Base-by-base conservation (phyloP, 768 basidiomycete species). In the Brasilioporus rufonigricans region DNA sequence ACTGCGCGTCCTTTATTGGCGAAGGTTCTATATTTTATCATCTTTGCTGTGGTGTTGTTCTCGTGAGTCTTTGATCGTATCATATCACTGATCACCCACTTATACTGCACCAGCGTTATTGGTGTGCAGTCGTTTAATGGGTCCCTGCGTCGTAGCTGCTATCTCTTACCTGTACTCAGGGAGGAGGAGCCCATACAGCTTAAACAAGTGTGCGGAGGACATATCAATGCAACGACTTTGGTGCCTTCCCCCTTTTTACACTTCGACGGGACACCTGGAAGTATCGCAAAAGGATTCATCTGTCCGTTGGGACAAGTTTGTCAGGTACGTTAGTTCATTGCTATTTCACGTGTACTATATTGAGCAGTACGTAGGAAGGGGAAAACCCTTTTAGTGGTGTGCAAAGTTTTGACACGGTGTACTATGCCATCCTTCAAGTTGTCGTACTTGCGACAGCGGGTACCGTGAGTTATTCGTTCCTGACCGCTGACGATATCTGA, bases 121-220 rank as follows among this genome's bases (percentile, higher is more conserved):
- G 95, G 96, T n/a, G 82, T 97, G 1, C 93, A 98, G 62, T 83
- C 91, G 0, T 99, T 99, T 77, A 84, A 87, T 53, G 93, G 92
- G 1, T 94, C 92, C 1, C 76, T 90, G 40, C 77, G 85, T 18
- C 80, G 89, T 9, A 78, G 76, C 1, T 91, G 89, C 61, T 73
- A 78, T 44, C 73, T 90, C 36, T 61, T 68, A 18, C 77, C 86
- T 4, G 77, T 76, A 2, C 72, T 80, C 2, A 33, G n/a, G n/a
- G 87, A 85, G 1, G 84, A 85, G 64, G 62, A 58, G 10, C 71
- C 73, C 13, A 77, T 77, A 1, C 68, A 73, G 27, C 70, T 84
- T 8, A 61, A 77, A 8, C 87, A 90, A 58, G 76, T 74, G 36
- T 98, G 96, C 63, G 96, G 96, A 23, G 93, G 93, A 0, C 81